Evolutionary conservation across 2,329 filamentous ascomycete genomes (phyloP).

Genomic region (Curvularia eragrostidis): DNA sequence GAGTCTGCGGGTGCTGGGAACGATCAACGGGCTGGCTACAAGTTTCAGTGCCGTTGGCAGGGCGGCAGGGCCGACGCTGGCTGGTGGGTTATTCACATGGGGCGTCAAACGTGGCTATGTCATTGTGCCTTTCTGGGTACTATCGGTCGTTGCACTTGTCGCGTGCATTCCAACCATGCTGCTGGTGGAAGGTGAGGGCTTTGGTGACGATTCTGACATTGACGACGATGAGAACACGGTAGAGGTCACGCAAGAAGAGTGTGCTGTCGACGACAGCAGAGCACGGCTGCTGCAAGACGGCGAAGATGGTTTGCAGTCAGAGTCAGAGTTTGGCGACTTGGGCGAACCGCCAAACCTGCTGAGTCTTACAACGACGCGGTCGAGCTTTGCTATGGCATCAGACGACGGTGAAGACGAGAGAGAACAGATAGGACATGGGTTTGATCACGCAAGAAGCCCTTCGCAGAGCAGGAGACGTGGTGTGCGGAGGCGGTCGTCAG

Average conservation of each 20-base stretch:
- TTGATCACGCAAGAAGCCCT: conserved; percentile 29
- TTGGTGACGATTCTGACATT: conserved; percentile 54
- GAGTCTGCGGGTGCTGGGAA: conserved; percentile 79
- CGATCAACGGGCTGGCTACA: conserved; percentile 89
- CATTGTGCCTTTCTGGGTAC: conserved; percentile 80
- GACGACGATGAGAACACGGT: conserved; percentile 44
- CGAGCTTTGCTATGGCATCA: conserved; percentile 31
- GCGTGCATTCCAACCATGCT: conserved; percentile 76
- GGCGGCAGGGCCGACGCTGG: conserved; percentile 76
- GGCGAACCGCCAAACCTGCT: conserved; percentile 42
- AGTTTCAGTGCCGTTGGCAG: conserved; percentile 81
- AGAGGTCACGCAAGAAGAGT: conserved; percentile 23
- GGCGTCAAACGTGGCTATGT: conserved; percentile 79
- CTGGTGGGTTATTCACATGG: conserved; percentile 75
- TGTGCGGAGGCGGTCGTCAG: conserved; percentile 50
- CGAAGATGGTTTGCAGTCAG: conserved; percentile 33
- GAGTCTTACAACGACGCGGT: conserved; percentile 41
- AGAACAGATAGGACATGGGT: conserved; percentile 23
- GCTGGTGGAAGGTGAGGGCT: conserved; percentile 75
- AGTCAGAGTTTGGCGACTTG: conserved; percentile 50
- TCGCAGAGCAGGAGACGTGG: conserved; percentile 43
- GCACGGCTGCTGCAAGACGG: conserved; percentile 4
- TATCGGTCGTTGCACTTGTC: conserved; percentile 68
- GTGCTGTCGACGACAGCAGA: background rate
- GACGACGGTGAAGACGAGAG: conserved; percentile 35